Conservation (phyloP, 352 stramenopile genomes). For the Phytophthora megakarya region DNA sequence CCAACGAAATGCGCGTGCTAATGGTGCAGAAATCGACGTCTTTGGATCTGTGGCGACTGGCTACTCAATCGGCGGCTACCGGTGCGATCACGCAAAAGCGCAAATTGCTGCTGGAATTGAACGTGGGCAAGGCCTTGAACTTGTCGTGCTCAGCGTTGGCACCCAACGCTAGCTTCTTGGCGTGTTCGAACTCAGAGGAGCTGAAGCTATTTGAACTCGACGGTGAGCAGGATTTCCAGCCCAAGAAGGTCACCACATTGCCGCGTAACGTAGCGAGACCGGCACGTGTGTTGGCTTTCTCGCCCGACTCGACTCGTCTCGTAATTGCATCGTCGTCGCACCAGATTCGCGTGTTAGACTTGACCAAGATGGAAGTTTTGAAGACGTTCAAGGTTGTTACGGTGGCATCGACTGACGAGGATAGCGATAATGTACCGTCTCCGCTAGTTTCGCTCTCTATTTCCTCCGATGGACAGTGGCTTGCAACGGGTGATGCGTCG, state of each 20-base stretch:
- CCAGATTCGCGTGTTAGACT: constrained; percentile 72
- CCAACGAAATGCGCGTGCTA: constrained; percentile 70
- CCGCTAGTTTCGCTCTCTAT: constrained; percentile 74
- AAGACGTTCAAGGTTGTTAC: constrained; percentile 70
- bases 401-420: constrained; percentile 5
- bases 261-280: constrained; percentile 43
- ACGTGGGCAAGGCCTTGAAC: constrained; percentile 80
- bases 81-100: constrained; percentile 51
- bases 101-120: constrained; percentile 81
- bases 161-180: constrained; percentile 84
- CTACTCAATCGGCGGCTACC: constrained; percentile 30
- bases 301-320: constrained; percentile 76
- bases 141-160: constrained; percentile 85
- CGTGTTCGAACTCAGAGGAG: constrained; percentile 81
- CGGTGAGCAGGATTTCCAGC: constrained; percentile 43
- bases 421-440: constrained; percentile 30
- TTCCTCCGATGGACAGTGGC: constrained; percentile 82
- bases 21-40: constrained; percentile 75
- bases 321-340: constrained; percentile 70
- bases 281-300: constrained; percentile 74
- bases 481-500: constrained; percentile 62
- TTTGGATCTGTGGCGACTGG: constrained; percentile 78
- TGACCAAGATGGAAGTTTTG: constrained; percentile 73
- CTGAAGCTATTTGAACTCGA: constrained; percentile 91
- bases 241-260: constrained; percentile 61